Conservation (phyloP, 805 yeast genomes). For the Wickerhamomyces kurtzmanii region DNA sequence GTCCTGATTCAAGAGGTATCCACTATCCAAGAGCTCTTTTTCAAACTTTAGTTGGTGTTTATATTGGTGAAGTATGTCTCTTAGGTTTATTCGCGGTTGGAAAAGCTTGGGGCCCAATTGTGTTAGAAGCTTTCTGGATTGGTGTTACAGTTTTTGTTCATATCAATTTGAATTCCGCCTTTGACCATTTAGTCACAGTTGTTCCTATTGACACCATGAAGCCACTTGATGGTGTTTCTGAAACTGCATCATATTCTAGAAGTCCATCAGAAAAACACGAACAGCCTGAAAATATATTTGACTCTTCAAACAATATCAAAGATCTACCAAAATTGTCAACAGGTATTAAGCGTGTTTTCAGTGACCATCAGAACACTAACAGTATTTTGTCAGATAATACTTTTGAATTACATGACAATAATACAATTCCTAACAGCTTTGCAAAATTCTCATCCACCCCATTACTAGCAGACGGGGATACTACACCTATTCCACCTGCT, state of each 20-base stretch:
- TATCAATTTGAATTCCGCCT: conserved; percentile 51
- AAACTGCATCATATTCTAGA: conserved; percentile 44
- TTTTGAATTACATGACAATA: conserved; percentile 11
- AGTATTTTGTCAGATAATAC: conserved; percentile 13
- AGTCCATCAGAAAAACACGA: conserved; percentile 1
- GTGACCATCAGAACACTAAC: conserved; percentile 5
- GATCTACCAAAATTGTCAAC: conserved; percentile 19
- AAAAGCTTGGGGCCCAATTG: conserved; percentile 92
- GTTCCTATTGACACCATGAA: conserved; percentile 69
- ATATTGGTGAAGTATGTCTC: conserved; percentile 79
- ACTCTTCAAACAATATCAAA: conserved; percentile 10
- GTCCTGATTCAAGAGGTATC: conserved; percentile 68
- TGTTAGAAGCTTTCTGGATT: conserved; percentile 58
- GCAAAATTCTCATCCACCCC: conserved; percentile 41
- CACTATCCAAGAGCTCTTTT: conserved; percentile 83
- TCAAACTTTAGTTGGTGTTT: conserved; percentile 83
- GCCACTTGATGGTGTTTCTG: conserved; percentile 61
- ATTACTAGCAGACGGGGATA: conserved; percentile 57
- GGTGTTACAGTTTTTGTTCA: conserved; percentile 64
- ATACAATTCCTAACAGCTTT: too few species aligned
- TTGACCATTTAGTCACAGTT: conserved; percentile 45
- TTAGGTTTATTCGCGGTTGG: conserved; percentile 84
- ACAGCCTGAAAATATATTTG: conserved; percentile 4
- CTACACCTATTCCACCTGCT: conserved; percentile 20
- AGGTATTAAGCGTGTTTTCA: conserved; percentile 1